Evolutionary conservation across 2,329 filamentous ascomycete species (phyloP).

Genomic region (Colletotrichum sp.): DNA sequence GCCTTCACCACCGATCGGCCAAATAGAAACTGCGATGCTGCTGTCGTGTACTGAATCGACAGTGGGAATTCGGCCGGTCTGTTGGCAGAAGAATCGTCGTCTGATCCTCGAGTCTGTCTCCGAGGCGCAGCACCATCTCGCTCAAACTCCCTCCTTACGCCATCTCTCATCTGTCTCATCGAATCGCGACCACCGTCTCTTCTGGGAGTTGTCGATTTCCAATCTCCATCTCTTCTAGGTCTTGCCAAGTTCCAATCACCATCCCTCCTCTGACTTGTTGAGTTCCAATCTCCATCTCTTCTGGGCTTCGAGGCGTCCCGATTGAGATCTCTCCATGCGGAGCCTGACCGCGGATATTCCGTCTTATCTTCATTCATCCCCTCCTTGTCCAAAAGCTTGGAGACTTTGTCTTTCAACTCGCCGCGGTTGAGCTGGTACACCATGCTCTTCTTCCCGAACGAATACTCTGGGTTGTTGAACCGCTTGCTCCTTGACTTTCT

Average conservation of each 20-base stretch:
- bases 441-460: constrained; percentile 60
- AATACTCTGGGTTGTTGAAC: constrained; percentile 54
- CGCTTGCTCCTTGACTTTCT: constrained; percentile 53
- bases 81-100: not conserved
- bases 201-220: not conserved
- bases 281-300: not conserved
- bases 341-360: not conserved
- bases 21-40: constrained; percentile 91
- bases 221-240: not conserved
- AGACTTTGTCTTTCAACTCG: constrained; percentile 34
- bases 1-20: constrained; percentile 82
- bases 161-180: not conserved
- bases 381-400: constrained; percentile 18
- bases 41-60: constrained; percentile 69
- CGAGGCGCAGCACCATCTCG: not conserved
- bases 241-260: not conserved
- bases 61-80: not conserved
- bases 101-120: not conserved
- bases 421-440: constrained; percentile 61
- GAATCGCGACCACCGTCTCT: not conserved
- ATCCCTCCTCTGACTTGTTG: not conserved
- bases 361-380: not conserved
- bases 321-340: not conserved
- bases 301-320: not conserved
- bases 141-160: not conserved